Conservation (phyloP, 2,329 filamentous ascomycete species). For the Claviceps spartinae region DNA sequence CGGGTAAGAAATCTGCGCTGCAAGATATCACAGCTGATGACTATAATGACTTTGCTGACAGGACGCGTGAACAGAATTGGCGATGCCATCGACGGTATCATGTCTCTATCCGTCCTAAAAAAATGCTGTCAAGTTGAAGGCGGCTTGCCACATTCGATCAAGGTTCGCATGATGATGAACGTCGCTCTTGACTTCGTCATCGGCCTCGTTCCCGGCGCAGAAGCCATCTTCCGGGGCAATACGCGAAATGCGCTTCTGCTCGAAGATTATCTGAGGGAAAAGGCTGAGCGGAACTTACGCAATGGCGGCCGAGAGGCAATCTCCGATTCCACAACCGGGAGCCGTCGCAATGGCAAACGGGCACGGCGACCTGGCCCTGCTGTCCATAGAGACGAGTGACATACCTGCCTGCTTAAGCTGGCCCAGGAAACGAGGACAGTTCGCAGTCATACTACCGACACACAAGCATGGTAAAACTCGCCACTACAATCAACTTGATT, state of each 20-base stretch:
- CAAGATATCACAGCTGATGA: neutral
- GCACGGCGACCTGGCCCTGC: constrained; percentile 11
- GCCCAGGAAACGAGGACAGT: neutral
- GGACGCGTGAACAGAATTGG: constrained; percentile 43
- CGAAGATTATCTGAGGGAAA: constrained; percentile 53
- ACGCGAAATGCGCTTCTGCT: constrained; percentile 60
- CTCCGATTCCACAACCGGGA: constrained; percentile 36
- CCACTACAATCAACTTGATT: neutral
- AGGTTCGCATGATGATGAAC: constrained; percentile 67
- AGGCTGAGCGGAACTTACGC: constrained; percentile 45
- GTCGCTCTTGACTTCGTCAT: constrained; percentile 60
- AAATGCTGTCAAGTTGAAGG: constrained; percentile 64
- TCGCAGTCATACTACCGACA: neutral
- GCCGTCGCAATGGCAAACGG: constrained; percentile 38
- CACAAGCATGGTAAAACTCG: neutral
- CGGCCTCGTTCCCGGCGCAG: constrained; percentile 58
- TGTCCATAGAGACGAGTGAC: neutral
- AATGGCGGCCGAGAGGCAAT: constrained; percentile 29
- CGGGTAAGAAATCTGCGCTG: constrained; percentile 42
- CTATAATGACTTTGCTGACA: neutral
- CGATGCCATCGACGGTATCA: constrained; percentile 57
- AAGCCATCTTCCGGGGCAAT: constrained; percentile 62
- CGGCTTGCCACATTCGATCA: constrained; percentile 50
- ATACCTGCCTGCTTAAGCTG: neutral
- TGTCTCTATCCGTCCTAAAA: constrained; percentile 63